Evolutionary conservation across 345 rosid species (phyloP), one percentile per base, ranked within the genome.

Genomic region (Geranium brycei): DNA sequence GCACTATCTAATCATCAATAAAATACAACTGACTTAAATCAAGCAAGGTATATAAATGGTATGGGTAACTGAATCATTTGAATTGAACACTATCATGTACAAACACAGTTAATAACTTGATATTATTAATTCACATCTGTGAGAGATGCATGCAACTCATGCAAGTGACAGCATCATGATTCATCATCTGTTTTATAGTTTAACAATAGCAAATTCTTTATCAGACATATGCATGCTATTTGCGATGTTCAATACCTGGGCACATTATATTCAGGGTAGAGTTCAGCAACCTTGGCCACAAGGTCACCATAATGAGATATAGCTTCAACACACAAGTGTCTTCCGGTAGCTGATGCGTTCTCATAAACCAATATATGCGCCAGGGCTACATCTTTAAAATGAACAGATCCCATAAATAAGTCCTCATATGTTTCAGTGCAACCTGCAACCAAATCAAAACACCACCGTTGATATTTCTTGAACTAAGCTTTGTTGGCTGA

Each of bases 271-370:
- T 86, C 90, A 7, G 99, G 99, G 80, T 88, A 93, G 66, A 93
- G 85, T 59, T 93, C 91, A 57, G 96, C 96, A 40, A 88, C 96
- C 78, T 86, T 88, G 70, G 95, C 95, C 17, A 30, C 95, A 23
- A 90, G 79, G 70, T 93, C 99, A 18, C 97, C 96, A 66, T 86
- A 93, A 74, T 88, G 97, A 69, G 97, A 79, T 70, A 85, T 83
- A 31, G 96, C 89, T 70, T 90, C 97, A 14, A 88, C 87, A 63
- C 96, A 88, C 74, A 88, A 17, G 76, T 93, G 96, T 68, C 99
- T 83, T 70, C 99, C 97, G 55, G 75, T 72, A 0, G 97, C 89
- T 51, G 85, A 68, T 77, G 79, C 73, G 65, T 88, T 88, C 79
- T 93, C 99, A 8, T 88, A 93, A 12, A 88, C 91, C 78, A 90